Percentiles rank a stretch among this genome's conserved stretches.
Evolutionary conservation across 805 yeast genomes (phyloP).

Genomic region (Clavispora fructus): DNA sequence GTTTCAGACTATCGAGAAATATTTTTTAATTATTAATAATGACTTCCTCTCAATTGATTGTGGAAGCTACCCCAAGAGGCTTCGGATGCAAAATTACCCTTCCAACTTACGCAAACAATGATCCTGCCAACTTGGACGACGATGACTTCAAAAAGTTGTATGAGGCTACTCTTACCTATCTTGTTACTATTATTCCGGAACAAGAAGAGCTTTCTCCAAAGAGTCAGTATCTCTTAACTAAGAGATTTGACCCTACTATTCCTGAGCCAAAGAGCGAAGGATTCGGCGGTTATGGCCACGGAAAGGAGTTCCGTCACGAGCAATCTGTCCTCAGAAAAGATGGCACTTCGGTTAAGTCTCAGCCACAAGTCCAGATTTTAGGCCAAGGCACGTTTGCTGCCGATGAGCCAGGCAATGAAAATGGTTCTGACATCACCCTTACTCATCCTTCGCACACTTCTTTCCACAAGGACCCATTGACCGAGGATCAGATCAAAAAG

Average conservation of each 20-base stretch:
- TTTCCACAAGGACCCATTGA: slow-evolving; percentile 66
- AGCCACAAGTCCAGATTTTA: slow-evolving; percentile 86
- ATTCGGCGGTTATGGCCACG: slow-evolving; percentile 72
- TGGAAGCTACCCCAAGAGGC: slow-evolving; percentile 10
- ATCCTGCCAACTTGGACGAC: slow-evolving; percentile 64
- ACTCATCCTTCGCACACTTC: slow-evolving; percentile 82
- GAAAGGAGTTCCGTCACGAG: slow-evolving; percentile 55
- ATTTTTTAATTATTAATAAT: neutral
- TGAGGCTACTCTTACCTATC: slow-evolving; percentile 60
- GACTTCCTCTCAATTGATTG: slow-evolving; percentile 4
- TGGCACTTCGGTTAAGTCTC: slow-evolving; percentile 71
- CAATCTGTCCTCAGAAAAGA: slow-evolving; percentile 70
- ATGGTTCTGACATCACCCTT: slow-evolving; percentile 54
- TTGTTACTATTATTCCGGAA: slow-evolving; percentile 70
- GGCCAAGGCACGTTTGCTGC: slow-evolving; percentile 74
- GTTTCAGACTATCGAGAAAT: neutral
- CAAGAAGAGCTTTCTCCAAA: slow-evolving; percentile 66
- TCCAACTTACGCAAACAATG: slow-evolving; percentile 61
- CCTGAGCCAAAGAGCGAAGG: slow-evolving; percentile 36
- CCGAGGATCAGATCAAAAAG: slow-evolving; percentile 55
- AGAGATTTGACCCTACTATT: slow-evolving; percentile 69
- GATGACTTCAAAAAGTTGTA: slow-evolving; percentile 58
- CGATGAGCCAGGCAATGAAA: slow-evolving; percentile 49
- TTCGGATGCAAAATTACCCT: slow-evolving; percentile 66
- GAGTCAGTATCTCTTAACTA: slow-evolving; percentile 71